Evolutionary conservation across 192 early-diverging fungal species (phyloP), one percentile per base, ranked within the genome.

Genomic region (Gorgonomyces haynaldii): DNA sequence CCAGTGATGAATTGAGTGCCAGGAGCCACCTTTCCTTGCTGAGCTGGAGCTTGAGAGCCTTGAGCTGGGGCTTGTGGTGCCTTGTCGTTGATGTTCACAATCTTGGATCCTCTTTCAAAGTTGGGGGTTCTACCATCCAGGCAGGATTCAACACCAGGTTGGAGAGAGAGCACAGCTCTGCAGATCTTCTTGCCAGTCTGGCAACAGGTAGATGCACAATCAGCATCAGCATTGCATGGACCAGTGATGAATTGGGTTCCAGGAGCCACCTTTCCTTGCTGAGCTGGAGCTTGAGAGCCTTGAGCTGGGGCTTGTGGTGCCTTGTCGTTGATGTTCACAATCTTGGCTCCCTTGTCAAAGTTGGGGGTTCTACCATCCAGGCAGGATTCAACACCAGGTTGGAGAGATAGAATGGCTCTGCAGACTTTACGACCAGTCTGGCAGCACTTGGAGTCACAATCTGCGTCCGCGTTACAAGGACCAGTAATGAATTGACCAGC

Each of bases 401-500:
- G 15, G 4, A 54, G 30, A 4, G 52, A 41, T 30, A 41, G 28
- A 2, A 31, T 19, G 27, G 38, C 52, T 12, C 32, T 3, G 30
- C 36, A 54, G 2, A 23, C 27, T 21, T 41, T 54, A 20, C 32
- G 52, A 37, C 16, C 28, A 10, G 9, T 31, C 28, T 54, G 21
- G 52, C 52, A 54, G 34, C 52, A 54, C 25, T 13, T 16, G 5
- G 52, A 54, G 24, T 19, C 52, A 19, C 39, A 42, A 17, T 36
- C 39, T 2, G 25, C 51, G 16, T 54, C 39, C 7, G 35, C 42
- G 23, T 8, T 25, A 47, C 50, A 51, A 3, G 52, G 29, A 12
- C 52, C 36, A 54, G 52, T 54, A 17, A 41, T 54, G 45, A 54
- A 54, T 54, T 54, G 52, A n/a, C 44, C 44, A 22, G 39, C 39